Evolutionary conservation across 805 yeast genomes (phyloP).

Genomic region (Maudiozyma barnettii): DNA sequence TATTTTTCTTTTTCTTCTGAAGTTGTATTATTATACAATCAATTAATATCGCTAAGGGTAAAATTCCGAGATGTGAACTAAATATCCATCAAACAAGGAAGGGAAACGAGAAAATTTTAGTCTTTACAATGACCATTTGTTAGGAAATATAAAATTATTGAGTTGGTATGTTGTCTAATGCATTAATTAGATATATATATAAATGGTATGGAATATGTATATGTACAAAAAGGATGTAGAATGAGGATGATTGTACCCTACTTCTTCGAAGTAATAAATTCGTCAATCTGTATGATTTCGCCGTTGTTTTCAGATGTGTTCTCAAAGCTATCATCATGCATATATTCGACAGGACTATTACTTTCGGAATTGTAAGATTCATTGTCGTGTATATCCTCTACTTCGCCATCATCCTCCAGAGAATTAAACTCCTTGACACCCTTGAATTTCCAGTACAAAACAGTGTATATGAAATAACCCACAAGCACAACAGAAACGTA

Average conservation of each 20-base stretch:
- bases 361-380: not conserved
- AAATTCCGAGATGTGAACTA: no score
- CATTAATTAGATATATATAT: not conserved
- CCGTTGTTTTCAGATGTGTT: not conserved
- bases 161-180: not conserved
- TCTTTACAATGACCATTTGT: no score
- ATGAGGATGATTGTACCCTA: not conserved
- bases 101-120: no score
- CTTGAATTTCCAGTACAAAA: slow-evolving; percentile 44
- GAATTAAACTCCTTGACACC: slow-evolving; percentile 30
- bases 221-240: not conserved
- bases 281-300: not conserved
- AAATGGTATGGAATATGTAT: not conserved
- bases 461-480: slow-evolving; percentile 36
- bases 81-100: no score
- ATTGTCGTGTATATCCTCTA: slow-evolving; percentile 4
- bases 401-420: slow-evolving; percentile 17
- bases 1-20: no score
- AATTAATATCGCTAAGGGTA: no score
- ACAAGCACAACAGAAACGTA: slow-evolving; percentile 51
- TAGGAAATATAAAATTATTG: no score
- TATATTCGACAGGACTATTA: not conserved
- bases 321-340: not conserved
- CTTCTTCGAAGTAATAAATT: not conserved
- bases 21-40: no score